A percentile compares a stretch with the other conserved stretches of the same genome.
Evolutionary conservation across 2,329 filamentous ascomycete genomes (phyloP).

Genomic region (Trichoderma koningiopsis): DNA sequence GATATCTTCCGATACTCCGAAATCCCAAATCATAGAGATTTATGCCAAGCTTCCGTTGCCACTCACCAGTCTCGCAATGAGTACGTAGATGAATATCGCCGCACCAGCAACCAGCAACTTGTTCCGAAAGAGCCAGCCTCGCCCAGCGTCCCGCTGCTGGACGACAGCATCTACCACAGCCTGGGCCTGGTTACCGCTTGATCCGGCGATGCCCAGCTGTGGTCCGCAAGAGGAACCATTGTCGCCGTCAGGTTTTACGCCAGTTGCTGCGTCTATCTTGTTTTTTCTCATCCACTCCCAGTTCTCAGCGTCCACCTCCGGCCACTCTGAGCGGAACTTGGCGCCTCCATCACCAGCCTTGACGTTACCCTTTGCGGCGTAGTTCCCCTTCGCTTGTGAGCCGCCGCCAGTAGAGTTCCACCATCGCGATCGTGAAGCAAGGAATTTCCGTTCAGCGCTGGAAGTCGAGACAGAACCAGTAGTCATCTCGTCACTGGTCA

Average conservation of each 20-base stretch:
- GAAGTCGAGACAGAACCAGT: constrained; percentile 83
- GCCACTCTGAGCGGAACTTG: constrained; percentile 89
- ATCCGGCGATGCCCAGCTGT: constrained; percentile 58
- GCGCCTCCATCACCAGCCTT: constrained; percentile 90
- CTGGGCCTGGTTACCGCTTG: constrained; percentile 66
- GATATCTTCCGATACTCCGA: background rate
- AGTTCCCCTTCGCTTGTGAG: constrained; percentile 59
- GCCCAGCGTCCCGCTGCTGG: constrained; percentile 76
- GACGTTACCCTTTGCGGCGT: constrained; percentile 71
- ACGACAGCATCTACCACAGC: constrained; percentile 75
- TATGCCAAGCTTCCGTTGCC: constrained; percentile 39
- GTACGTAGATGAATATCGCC: constrained; percentile 77
- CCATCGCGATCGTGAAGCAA: constrained; percentile 81
- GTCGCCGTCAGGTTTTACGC: constrained; percentile 56
- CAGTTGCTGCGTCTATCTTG: constrained; percentile 76
- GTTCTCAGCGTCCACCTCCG: constrained; percentile 85
- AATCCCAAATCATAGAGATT: background rate
- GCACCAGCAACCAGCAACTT: constrained; percentile 73
- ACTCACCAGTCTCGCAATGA: constrained; percentile 74
- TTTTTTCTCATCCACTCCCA: constrained; percentile 88
- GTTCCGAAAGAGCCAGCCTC: constrained; percentile 79
- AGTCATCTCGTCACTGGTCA: constrained; percentile 99
- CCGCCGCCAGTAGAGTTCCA: constrained; percentile 96
- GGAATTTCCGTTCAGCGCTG: constrained; percentile 73
- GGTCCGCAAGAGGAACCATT: constrained; percentile 55